Evolutionary conservation across 1,284 basidiomycete genomes (phyloP).

Genomic region (Inonotus hispidus): DNA sequence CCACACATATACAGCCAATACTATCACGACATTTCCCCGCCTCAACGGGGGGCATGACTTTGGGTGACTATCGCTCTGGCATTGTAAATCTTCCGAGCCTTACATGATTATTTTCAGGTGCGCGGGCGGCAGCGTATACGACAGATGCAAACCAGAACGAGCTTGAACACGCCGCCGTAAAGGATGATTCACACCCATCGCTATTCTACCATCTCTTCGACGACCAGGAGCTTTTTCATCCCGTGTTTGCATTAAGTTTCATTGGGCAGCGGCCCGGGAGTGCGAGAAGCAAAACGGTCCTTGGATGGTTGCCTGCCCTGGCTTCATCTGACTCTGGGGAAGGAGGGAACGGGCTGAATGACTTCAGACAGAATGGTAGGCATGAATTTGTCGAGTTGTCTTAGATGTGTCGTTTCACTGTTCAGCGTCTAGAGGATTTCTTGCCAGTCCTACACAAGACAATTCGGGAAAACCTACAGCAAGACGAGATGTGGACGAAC

Average conservation of each 20-base stretch:
- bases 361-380: slow-evolving; percentile 66
- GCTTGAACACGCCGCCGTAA: background rate
- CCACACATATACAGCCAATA: background rate
- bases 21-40: background rate
- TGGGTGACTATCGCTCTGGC: background rate
- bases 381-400: too few species aligned
- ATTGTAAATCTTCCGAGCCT: background rate
- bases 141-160: background rate
- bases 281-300: slow-evolving; percentile 45
- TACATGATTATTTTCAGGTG: background rate
- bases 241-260: slow-evolving; percentile 63
- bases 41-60: too few species aligned
- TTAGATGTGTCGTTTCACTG: too few species aligned
- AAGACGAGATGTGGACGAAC: slow-evolving; percentile 64
- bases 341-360: slow-evolving; percentile 49
- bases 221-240: slow-evolving; percentile 38
- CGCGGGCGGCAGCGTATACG: background rate
- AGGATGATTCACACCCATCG: slow-evolving; percentile 54
- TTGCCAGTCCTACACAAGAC: too few species aligned
- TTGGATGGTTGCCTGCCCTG: slow-evolving; percentile 67
- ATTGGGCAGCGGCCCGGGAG: slow-evolving; percentile 39
- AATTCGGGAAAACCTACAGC: slow-evolving; percentile 48
- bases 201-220: slow-evolving; percentile 63
- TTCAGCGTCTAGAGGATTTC: too few species aligned
- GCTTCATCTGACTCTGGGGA: slow-evolving; percentile 28